These are phyloP conservation scores for Lactifluus echinatus DNA, from an alignment of 768 basidiomycete genomes.

Conservation along the genomic window DNA sequence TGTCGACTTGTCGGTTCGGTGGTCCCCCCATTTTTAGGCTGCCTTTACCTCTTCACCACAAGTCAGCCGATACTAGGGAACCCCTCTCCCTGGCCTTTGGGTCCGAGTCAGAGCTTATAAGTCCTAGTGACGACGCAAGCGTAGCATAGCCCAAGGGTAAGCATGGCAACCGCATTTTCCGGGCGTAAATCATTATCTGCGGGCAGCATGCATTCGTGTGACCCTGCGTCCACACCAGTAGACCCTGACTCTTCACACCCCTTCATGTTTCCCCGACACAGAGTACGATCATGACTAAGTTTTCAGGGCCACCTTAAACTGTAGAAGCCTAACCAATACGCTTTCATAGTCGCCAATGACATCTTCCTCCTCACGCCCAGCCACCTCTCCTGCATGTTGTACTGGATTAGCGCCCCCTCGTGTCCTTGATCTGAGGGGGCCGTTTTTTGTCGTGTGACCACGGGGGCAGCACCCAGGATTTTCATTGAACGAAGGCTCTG, in stretches of 20 bases:
- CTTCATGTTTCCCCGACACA: slow-evolving; percentile 7
- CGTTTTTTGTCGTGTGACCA: background rate
- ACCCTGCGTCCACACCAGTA: background rate
- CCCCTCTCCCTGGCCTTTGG: background rate
- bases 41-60: no score
- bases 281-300: slow-evolving; percentile 4
- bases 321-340: background rate
- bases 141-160: slow-evolving; percentile 12
- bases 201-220: background rate
- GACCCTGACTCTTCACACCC: slow-evolving; percentile 13
- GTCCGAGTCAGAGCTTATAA: background rate
- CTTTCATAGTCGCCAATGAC: background rate
- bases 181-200: slow-evolving; percentile 7
- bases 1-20: background rate
- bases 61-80: background rate
- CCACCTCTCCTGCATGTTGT: background rate
- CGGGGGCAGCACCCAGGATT: background rate
- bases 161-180: slow-evolving; percentile 17
- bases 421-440: slow-evolving; percentile 1
- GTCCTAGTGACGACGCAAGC: slow-evolving; percentile 1
- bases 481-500: background rate
- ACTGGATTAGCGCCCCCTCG: background rate
- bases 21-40: background rate
- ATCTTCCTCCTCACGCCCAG: background rate
- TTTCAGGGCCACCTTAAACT: slow-evolving; percentile 5